Conservation (phyloP, 768 basidiomycete genomes). For the Boletus subcaerulescens region DNA sequence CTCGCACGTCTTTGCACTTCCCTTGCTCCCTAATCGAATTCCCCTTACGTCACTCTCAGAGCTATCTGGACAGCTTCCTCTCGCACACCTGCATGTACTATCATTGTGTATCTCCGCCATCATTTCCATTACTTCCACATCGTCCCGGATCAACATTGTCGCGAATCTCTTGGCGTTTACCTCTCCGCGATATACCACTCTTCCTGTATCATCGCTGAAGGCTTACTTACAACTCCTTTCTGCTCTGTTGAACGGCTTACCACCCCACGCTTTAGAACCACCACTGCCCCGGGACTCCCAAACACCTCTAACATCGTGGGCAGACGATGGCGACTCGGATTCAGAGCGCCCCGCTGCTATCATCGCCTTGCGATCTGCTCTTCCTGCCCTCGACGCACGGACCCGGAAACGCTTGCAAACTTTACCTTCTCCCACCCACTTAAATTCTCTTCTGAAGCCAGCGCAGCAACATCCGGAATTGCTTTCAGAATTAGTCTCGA, state of each 20-base stretch:
- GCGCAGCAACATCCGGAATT: constrained; percentile 39
- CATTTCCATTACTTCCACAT: constrained; percentile 33
- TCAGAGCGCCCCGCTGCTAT: constrained; percentile 33
- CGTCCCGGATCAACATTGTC: constrained; percentile 52
- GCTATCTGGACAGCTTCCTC: constrained; percentile 65
- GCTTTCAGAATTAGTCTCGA: constrained; percentile 49
- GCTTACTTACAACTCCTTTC: constrained; percentile 56
- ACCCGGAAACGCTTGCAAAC: constrained; percentile 64
- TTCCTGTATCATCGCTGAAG: constrained; percentile 44
- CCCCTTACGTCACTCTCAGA: constrained; percentile 59
- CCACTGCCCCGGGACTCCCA: constrained; percentile 23
- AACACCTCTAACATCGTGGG: constrained; percentile 11
- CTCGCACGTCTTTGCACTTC: constrained; percentile 62
- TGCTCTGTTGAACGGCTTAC: constrained; percentile 50
- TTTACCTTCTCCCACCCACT: constrained; percentile 51
- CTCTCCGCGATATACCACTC: constrained; percentile 54
- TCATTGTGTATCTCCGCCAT: constrained; percentile 26
- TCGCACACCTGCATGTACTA: constrained; percentile 37
- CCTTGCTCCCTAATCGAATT: constrained; percentile 74
- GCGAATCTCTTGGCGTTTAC: constrained; percentile 71
- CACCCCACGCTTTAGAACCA: constrained; percentile 51
- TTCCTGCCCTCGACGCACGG: constrained; percentile 51
- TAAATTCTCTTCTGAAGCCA: constrained; percentile 49
- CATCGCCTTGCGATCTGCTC: constrained; percentile 32
- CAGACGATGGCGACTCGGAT: constrained; percentile 41